These are phyloP conservation scores for Avena eriantha DNA, from an alignment of 176 grass and related monocot genomes.

Conservation along the genomic window DNA sequence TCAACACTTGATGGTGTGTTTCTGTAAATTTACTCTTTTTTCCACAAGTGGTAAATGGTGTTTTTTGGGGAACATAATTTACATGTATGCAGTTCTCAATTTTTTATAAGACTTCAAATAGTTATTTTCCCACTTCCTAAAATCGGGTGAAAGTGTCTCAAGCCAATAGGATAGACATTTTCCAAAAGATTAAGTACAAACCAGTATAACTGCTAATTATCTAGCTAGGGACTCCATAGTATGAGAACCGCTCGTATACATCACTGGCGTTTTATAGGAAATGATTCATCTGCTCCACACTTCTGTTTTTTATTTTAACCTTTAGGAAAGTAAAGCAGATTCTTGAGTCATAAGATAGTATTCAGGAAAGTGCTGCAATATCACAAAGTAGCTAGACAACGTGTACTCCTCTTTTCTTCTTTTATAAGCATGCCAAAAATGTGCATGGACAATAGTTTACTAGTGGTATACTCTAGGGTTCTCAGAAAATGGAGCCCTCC, in stretches of 20 bases:
- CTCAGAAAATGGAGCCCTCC: conserved; percentile 47
- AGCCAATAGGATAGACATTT: background rate
- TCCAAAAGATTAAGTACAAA: background rate
- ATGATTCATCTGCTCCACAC: background rate
- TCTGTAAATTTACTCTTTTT: background rate
- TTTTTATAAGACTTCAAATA: no score
- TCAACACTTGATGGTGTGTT: background rate
- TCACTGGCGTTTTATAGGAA: no score
- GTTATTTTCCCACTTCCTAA: no score
- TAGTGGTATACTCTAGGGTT: conserved; percentile 26
- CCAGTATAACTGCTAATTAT: background rate
- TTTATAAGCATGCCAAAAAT: conserved; percentile 47
- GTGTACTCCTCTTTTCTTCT: conserved; percentile 20
- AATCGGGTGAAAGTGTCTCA: no score
- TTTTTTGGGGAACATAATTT: background rate
- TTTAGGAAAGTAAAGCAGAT: conserved; percentile 22
- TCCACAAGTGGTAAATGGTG: background rate
- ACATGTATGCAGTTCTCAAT: background rate
- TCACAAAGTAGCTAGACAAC: conserved; percentile 8
- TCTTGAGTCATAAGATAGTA: conserved; percentile 41
- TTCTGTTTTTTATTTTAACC: background rate
- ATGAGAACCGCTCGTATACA: background rate
- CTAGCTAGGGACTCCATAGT: background rate
- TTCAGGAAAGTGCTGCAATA: background rate
- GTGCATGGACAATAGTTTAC: conserved; percentile 28